Base-by-base conservation (phyloP, 1,139 yeast genomes). In the Diutina mesorugosa region DNA sequence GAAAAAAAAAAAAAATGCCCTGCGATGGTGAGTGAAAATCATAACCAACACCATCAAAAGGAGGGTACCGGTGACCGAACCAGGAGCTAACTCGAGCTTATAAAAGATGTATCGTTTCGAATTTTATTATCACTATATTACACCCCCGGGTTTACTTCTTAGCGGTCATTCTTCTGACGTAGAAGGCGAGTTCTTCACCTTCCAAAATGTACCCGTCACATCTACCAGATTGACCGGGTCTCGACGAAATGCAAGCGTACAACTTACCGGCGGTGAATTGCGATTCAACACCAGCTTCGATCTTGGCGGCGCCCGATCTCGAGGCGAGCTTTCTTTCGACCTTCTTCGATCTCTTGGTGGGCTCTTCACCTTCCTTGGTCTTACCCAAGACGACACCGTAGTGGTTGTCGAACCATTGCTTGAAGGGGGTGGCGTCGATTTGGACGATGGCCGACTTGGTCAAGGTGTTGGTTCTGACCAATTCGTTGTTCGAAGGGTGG, bases 171-270 rank as follows among this genome's bases (percentile, higher is more conserved):
- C 96, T 91, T 87, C 96, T 90, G 79, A 93, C 87, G 96, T 93
- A 93, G 96, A 93, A 93, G 78, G 98, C 98, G 79, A 93, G 90
- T 84, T 93, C 99, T 79, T 95, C 99, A 81, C 99, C 99, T 85
- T 93, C 99, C 79, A 95, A 89, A 81, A 93, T 87, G 95, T 95
- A 93, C 81, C 99, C 99, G 78, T 95, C 99, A 82, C 93, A 87
- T 84, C 99, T 95, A 81, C 99, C 99, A 68, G 96, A 87, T 86
- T 93, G 99, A 80, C 99, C 99, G 78, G 99, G 99, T 86, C 99
- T 91, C 61, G 99, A 93, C 69, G 99, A 90, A 75, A 93, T 90
- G 77, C 85, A 86, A 78, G 99, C 99, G 84, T 93, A 93, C 73
- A 93, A 87, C 83, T 95, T 90, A 85, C 98, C 98, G 68, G 98